Percentiles rank a stretch among this genome's conserved stretches.
Conservation (phyloP, 1,284 basidiomycete species). For the Cryptococcus jaspeensis region DNA sequence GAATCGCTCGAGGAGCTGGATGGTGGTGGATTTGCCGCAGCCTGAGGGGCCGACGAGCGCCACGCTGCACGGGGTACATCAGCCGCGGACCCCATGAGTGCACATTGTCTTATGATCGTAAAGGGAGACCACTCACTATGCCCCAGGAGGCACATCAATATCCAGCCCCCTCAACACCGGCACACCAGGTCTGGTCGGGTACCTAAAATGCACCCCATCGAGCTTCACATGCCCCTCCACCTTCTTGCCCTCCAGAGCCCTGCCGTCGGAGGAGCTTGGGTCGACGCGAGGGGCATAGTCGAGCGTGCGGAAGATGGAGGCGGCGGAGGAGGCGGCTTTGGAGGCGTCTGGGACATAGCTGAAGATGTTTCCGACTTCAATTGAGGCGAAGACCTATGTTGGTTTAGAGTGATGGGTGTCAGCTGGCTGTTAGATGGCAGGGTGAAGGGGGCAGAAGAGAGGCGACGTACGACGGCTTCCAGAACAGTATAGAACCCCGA, state of each 20-base stretch:
- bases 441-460: too few species aligned
- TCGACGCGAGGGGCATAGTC: constrained; percentile 77
- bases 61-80: constrained; percentile 53
- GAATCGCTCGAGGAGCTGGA: constrained; percentile 58
- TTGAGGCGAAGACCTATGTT: constrained; percentile 34
- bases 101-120: too few species aligned
- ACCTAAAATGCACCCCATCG: constrained; percentile 88
- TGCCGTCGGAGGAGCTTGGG: constrained; percentile 71
- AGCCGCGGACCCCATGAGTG: neutral
- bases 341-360: constrained; percentile 90
- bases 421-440: too few species aligned
- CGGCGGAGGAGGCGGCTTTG: constrained; percentile 75
- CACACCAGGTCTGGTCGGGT: constrained; percentile 84
- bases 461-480: constrained; percentile 57
- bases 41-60: constrained; percentile 89
- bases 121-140: constrained; percentile 60
- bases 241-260: constrained; percentile 54
- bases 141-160: constrained; percentile 79
- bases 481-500: constrained; percentile 79
- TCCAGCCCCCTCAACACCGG: constrained; percentile 79
- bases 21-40: constrained; percentile 58
- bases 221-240: constrained; percentile 72
- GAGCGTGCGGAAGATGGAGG: constrained; percentile 73
- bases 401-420: too few species aligned
- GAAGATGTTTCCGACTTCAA: constrained; percentile 64